Evolutionary conservation across 2,329 filamentous ascomycete species (phyloP).

Genomic region (Hymenoscyphus linearis): DNA sequence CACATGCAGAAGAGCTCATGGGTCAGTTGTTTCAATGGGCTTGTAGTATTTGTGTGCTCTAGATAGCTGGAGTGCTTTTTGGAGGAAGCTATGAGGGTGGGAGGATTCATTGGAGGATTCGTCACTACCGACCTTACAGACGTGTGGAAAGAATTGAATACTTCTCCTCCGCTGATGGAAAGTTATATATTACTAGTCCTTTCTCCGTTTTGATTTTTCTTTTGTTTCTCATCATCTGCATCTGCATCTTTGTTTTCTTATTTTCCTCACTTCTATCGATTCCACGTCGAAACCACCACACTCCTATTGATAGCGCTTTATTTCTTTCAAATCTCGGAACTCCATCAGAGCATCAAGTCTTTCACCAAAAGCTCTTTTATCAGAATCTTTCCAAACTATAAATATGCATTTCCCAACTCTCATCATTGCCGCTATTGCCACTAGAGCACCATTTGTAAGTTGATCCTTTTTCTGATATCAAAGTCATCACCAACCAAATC

Average conservation of each 20-base stretch:
- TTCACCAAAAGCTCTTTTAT: neutral
- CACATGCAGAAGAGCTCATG: neutral
- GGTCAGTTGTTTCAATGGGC: neutral
- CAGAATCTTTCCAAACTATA: neutral
- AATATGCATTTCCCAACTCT: constrained; percentile 3
- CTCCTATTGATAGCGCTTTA: constrained; percentile 5
- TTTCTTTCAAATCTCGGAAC: neutral
- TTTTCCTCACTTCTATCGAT: neutral
- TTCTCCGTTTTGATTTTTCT: neutral
- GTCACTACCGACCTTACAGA: neutral
- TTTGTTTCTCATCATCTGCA: neutral
- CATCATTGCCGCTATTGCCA: constrained; percentile 1
- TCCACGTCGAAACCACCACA: neutral
- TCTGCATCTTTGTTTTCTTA: neutral
- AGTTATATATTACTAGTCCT: neutral
- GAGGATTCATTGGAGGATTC: constrained; percentile 6
- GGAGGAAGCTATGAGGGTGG: neutral
- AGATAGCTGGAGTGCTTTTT: neutral
- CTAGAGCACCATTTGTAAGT: neutral
- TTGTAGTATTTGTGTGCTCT: neutral
- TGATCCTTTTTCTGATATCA: neutral
- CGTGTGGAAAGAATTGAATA: neutral
- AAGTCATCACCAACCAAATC: neutral
- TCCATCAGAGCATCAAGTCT: neutral
- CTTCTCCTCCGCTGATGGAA: neutral